A percentile compares a stretch with the other conserved stretches of the same genome.
phyloP scores from a whole-genome alignment of 495 filamentous ascomycete species.

The Tuber indicum region DNA sequence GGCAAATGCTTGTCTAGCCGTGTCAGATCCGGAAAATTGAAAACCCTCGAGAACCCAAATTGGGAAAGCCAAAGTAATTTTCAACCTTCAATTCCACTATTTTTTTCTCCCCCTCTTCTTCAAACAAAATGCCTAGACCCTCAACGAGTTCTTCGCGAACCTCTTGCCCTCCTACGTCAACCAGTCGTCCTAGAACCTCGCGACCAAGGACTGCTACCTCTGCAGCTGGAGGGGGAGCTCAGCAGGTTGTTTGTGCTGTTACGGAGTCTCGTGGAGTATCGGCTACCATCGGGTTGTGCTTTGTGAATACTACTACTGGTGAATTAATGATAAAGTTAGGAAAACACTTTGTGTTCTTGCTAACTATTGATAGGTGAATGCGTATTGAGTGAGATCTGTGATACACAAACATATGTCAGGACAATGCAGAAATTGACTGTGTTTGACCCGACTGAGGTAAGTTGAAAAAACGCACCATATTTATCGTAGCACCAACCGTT shows the following conservation, averaged over 20 bases:
- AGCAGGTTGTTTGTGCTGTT: constrained; percentile 82
- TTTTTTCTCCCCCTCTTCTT: not conserved
- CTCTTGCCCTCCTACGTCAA: constrained; percentile 35
- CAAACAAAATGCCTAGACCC: constrained; percentile 24
- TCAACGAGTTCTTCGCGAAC: constrained; percentile 14
- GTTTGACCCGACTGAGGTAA: constrained; percentile 61
- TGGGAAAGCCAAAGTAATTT: not conserved
- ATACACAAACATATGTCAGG: constrained; percentile 78
- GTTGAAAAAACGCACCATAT: not conserved
- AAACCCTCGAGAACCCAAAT: not conserved
- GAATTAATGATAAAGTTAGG: constrained; percentile 11
- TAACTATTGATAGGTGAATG: constrained; percentile 51
- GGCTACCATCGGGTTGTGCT: constrained; percentile 81
- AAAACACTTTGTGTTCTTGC: not conserved
- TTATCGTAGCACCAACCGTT: not conserved
- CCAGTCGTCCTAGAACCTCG: constrained; percentile 46
- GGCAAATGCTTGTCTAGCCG: constrained; percentile 27
- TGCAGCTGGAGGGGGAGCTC: constrained; percentile 51
- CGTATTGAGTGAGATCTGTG: constrained; percentile 81
- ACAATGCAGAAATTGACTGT: constrained; percentile 76
- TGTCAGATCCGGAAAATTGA: not conserved
- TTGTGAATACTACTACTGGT: constrained; percentile 75
- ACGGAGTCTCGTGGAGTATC: constrained; percentile 80
- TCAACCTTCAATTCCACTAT: not conserved
- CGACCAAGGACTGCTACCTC: constrained; percentile 66